Conservation (phyloP, 2,329 filamentous ascomycete genomes). For the Plenodomus tracheiphilus region DNA sequence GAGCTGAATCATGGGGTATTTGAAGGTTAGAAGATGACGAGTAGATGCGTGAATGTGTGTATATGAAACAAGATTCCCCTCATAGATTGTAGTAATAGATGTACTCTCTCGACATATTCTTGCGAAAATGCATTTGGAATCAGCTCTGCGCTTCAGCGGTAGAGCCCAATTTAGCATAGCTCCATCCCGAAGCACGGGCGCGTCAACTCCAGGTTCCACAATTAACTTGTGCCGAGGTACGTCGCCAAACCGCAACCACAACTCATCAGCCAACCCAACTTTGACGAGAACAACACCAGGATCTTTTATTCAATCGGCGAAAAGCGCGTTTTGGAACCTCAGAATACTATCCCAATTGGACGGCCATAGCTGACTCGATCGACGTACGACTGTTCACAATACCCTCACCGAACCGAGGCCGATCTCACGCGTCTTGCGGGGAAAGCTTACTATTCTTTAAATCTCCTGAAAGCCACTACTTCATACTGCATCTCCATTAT, state of each 20-base stretch:
- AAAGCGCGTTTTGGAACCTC: neutral
- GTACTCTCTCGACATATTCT: too few relatives aligned
- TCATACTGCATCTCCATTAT: too few relatives aligned
- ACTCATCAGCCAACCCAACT: neutral
- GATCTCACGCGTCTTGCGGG: conserved; percentile 8
- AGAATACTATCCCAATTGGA: neutral
- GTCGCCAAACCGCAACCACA: conserved; percentile 1
- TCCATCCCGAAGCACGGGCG: neutral
- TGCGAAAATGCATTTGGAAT: too few relatives aligned
- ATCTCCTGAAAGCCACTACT: neutral
- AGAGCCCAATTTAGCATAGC: too few relatives aligned
- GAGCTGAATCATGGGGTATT: conserved; percentile 89
- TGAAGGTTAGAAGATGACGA: conserved; percentile 79
- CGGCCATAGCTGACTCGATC: neutral
- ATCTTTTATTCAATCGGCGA: neutral
- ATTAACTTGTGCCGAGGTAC: conserved; percentile 15
- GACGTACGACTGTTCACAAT: neutral
- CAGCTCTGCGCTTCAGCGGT: too few relatives aligned
- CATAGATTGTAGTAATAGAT: too few relatives aligned
- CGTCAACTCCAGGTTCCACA: conserved; percentile 1
- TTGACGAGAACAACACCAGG: neutral
- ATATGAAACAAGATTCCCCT: too few relatives aligned
- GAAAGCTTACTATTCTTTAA: conserved; percentile 14
- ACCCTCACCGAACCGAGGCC: conserved; percentile 16
- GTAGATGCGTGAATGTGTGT: too few relatives aligned